Evolutionary conservation across 208 protist species (phyloP).

Genomic region (Acanthamoeba triangularis): DNA sequence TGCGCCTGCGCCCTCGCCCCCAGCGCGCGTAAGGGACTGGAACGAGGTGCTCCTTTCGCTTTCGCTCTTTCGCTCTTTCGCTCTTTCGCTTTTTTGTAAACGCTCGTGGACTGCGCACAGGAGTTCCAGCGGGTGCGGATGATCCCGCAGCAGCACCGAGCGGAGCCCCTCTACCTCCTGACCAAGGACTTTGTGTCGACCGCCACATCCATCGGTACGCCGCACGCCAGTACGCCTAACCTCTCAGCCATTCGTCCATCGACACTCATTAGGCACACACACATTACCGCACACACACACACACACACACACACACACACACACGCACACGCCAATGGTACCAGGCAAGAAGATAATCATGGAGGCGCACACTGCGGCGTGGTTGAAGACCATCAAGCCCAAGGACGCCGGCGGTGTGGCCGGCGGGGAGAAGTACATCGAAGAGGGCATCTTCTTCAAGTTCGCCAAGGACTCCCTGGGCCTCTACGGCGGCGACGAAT

Average conservation of each 20-base stretch:
- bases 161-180: neutral
- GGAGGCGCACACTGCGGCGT: neutral
- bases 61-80: neutral
- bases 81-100: no score
- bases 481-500: neutral
- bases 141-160: neutral
- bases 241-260: no score
- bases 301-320: no score
- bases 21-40: neutral
- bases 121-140: conserved; percentile 24
- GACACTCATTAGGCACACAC: no score
- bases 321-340: no score
- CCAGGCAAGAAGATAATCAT: conserved; percentile 66
- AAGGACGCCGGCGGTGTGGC: conserved; percentile 36
- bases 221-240: no score
- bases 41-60: neutral
- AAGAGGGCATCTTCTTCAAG: conserved; percentile 61
- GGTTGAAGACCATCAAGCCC: conserved; percentile 37
- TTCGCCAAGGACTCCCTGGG: conserved; percentile 16
- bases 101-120: neutral
- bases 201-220: neutral
- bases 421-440: conserved; percentile 63
- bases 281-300: no score
- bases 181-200: conserved; percentile 14
- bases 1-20: neutral